Evolutionary conservation across 1,139 yeast genomes (phyloP), one percentile per base, ranked within the genome.

Genomic region (Nakaseomyces nivariensis): DNA sequence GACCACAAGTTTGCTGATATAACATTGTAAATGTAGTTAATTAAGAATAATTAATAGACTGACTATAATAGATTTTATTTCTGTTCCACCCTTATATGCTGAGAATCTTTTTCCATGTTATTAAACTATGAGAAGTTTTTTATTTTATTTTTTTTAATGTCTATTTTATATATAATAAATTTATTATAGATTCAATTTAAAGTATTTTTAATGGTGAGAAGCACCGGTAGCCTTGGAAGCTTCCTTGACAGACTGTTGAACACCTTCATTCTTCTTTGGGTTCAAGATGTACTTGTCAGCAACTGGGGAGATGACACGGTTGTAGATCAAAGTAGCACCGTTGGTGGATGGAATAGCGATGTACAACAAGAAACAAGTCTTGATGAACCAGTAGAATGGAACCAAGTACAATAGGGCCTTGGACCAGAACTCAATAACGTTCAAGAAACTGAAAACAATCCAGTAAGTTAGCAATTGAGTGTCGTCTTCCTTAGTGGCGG

Each of bases 351-450:
- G 98, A 51, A 89, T 75, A 51, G 95, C 90, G 65, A 90, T 81
- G 76, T 87, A 94, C 56, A 90, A 74, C 72, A 92, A 82, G 71
- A 87, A 82, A 50, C 87, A 60, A 51, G 97, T 87, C 79, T 92
- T 92, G 76, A 92, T 78, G 64, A 92, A 79, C 80, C 90, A 92
- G 78, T 92, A 92, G 68, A 92, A 89, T 63, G 99, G 98, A 59
- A 92, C 71, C 95, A 96, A 86, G 76, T 86, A 87, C 56, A 90
- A 77, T 60, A 94, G 84, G 41, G 96, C 84, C 65, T 82, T 80
- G 54, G 96, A 83, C 97, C 97, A 92, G 77, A 88, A 92, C 73
- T 92, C 99, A 62, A 88, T 65, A 48, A 92, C 92, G 67, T 83
- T 86, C 73, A 92, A 80, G 62, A 81, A 82, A 33, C 97, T 96